A percentile compares a stretch with the other conserved stretches of the same genome.
These are phyloP conservation scores for Aspergillus pseudoterreus DNA, from an alignment of 2,329 filamentous ascomycete species.

Conservation along the genomic window DNA sequence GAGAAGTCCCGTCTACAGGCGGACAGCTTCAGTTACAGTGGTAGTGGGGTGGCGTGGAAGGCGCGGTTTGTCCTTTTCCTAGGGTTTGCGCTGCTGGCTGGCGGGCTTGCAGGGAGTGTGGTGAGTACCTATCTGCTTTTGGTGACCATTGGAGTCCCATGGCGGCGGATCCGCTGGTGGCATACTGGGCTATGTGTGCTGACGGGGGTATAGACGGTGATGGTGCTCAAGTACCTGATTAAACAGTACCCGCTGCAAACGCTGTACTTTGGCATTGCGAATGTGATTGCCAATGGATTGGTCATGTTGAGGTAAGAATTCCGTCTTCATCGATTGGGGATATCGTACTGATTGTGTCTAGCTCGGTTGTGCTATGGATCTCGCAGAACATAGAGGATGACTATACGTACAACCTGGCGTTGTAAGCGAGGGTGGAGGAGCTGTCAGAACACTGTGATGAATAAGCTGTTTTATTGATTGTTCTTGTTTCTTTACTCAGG, in stretches of 20 bases:
- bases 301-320: slow-evolving; percentile 62
- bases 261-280: slow-evolving; percentile 65
- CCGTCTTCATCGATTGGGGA: background rate
- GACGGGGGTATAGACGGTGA: slow-evolving; percentile 47
- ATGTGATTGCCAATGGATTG: slow-evolving; percentile 61
- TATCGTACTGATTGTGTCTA: slow-evolving; percentile 27
- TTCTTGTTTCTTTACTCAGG: background rate
- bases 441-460: background rate
- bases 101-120: slow-evolving; percentile 63
- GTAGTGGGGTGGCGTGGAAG: slow-evolving; percentile 67
- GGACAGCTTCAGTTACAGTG: slow-evolving; percentile 63
- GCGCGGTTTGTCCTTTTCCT: slow-evolving; percentile 65
- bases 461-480: background rate
- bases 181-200: background rate
- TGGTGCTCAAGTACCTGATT: slow-evolving; percentile 66
- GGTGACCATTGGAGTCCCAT: background rate
- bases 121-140: slow-evolving; percentile 33
- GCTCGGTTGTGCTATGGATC: slow-evolving; percentile 64
- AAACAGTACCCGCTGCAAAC: slow-evolving; percentile 57
- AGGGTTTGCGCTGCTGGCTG: slow-evolving; percentile 66
- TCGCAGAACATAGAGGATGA: slow-evolving; percentile 72
- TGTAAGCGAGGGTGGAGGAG: slow-evolving; percentile 37
- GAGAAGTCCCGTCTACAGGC: slow-evolving; percentile 63
- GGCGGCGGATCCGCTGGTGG: background rate
- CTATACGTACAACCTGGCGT: slow-evolving; percentile 65